Base-by-base conservation (phyloP, 352 stramenopile species). In the Aphanomyces astaci region DNA sequence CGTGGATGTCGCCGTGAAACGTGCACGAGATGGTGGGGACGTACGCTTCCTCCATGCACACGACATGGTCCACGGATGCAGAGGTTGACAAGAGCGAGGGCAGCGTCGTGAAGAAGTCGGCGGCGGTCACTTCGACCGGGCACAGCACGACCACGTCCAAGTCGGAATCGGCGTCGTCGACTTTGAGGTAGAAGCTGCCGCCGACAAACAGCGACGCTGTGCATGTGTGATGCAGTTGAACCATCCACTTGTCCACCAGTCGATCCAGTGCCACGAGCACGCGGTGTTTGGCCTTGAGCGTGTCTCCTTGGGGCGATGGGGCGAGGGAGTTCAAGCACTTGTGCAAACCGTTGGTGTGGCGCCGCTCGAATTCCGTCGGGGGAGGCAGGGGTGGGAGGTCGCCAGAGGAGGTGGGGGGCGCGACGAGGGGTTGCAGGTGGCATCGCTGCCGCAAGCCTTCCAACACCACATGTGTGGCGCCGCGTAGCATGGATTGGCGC, bases 181-280 rank as follows among this genome's bases (percentile, higher is more conserved):
- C 84, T 53, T 92, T 92, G 19, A 93, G 72, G 56, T 95, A 79
- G 83, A 82, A 92, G 46, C 84, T 93, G 2, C 86, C 86, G 5
- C 86, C 86, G 10, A 93, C 60, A 19, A 92, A 70, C 64, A 95
- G 65, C 5, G 81, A 88, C 25, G 81, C 81, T 24, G 63, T 54
- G 7, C 79, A 56, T 4, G 60, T 51, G 32, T 80, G 46, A 5
- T 73, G 70, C 7, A 78, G 72, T 22, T 65, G 60, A 17, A n/a
- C 51, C 43, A 94, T 75, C 86, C 86, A 95, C 56, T 76, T 60
- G 66, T 95, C 83, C 13, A 92, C 73, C 31, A 87, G 60, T 7
- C 76, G 76, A 62, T 92, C 82, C 31, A 95, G 70, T 39, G 93
- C 84, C 25, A 84, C 79, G 72, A 95, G 87, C 5, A 81, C 84